phyloP scores from a whole-genome alignment of 2,329 filamentous ascomycete genomes.

The Penicillium sumatraense region DNA sequence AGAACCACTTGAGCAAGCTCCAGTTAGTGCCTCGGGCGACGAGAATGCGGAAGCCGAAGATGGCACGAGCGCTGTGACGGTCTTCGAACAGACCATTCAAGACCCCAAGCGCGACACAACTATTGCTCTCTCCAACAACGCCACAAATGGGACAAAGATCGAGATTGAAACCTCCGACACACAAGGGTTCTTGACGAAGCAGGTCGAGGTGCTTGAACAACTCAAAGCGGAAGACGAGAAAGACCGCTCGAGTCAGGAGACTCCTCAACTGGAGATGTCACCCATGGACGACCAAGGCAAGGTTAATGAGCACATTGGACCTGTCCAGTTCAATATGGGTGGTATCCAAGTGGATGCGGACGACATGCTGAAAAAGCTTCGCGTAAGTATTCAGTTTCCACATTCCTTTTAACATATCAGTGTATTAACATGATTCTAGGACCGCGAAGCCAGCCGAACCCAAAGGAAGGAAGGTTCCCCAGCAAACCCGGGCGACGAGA shows the following conservation, averaged over 20 bases:
- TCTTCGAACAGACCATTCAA: conserved; percentile 79
- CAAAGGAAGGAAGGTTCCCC: conserved; percentile 38
- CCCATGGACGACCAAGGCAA: conserved; percentile 45
- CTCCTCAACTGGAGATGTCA: conserved; percentile 40
- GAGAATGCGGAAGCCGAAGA: conserved; percentile 29
- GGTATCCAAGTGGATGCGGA: conserved; percentile 96
- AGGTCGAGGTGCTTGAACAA: conserved; percentile 75
- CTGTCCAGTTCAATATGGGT: conserved; percentile 97
- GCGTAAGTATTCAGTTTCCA: conserved; percentile 58
- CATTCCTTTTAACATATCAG: conserved; percentile 16
- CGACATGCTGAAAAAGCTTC: conserved; percentile 85
- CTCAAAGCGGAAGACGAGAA: conserved; percentile 61
- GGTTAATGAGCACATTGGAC: conserved; percentile 82
- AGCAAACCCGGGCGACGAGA: conserved; percentile 46
- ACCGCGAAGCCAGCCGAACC: conserved; percentile 48
- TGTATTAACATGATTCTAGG: conserved; percentile 33
- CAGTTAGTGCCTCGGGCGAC: conserved; percentile 31
- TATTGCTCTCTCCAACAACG: conserved; percentile 55
- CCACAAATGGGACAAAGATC: conserved; percentile 45
- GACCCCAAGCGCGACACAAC: conserved; percentile 71
- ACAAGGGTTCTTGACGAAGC: conserved; percentile 75
- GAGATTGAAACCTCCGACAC: conserved; percentile 74
- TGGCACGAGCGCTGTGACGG: conserved; percentile 66
- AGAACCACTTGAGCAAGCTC: conserved; percentile 31
- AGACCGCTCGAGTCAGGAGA: conserved; percentile 40